Percentiles rank a stretch among this genome's conserved stretches.
phyloP scores from a whole-genome alignment of 208 protist genomes.

The Leishmania lainsoni region DNA sequence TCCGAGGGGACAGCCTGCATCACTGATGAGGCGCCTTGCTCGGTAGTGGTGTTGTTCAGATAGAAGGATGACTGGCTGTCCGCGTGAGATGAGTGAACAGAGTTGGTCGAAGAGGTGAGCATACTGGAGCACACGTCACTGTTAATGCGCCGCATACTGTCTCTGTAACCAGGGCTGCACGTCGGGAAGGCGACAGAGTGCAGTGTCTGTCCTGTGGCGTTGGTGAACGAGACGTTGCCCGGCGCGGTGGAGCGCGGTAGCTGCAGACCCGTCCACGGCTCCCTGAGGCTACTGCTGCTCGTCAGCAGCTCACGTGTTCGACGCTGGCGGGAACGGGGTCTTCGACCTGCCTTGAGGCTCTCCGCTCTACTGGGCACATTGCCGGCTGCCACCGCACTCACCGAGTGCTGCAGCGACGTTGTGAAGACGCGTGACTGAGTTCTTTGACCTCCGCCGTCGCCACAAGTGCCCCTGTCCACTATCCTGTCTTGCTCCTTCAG shows the following conservation, averaged over 20 bases:
- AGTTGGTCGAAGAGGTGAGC: conserved; percentile 3
- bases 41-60: not conserved
- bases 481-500: not conserved
- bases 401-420: not conserved
- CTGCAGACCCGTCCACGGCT: conserved; percentile 13
- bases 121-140: conserved; percentile 12
- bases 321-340: not conserved
- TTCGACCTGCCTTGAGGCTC: not conserved
- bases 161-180: not conserved
- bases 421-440: not conserved
- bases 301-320: not conserved
- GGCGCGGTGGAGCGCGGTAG: not conserved
- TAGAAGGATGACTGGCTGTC: conserved; percentile 2
- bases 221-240: not conserved
- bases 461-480: not conserved
- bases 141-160: conserved; percentile 4
- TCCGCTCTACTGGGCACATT: not conserved
- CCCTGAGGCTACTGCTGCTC: not conserved
- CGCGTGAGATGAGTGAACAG: conserved; percentile 8
- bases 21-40: not conserved
- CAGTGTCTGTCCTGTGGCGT: not conserved
- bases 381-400: not conserved
- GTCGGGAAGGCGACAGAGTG: not conserved
- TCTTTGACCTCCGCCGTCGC: not conserved
- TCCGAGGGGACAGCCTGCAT: not conserved